Evolutionary conservation across 805 yeast species (phyloP).

Genomic region (Barnettozyma pratensis): DNA sequence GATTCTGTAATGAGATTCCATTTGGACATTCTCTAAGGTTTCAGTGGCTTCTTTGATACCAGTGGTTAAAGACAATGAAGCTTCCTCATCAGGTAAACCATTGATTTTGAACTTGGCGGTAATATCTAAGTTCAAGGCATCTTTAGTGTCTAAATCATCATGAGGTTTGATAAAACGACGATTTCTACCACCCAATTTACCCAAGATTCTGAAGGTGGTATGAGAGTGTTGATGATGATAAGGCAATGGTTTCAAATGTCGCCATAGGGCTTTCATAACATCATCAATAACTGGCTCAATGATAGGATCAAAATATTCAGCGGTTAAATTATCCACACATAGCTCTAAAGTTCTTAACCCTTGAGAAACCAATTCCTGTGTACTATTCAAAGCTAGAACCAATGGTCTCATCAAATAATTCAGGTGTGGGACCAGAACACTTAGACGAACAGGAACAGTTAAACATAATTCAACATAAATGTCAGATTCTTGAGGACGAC

Average conservation of each 20-base stretch:
- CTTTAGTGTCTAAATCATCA: slow-evolving; percentile 50
- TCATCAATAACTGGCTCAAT: slow-evolving; percentile 95
- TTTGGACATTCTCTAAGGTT: slow-evolving; percentile 59
- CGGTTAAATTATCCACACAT: slow-evolving; percentile 93
- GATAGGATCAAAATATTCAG: slow-evolving; percentile 95
- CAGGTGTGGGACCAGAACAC: slow-evolving; percentile 90
- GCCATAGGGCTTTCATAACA: slow-evolving; percentile 90
- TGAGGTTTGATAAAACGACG: slow-evolving; percentile 80
- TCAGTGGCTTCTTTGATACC: slow-evolving; percentile 76
- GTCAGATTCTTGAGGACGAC: slow-evolving; percentile 87
- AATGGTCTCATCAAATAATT: slow-evolving; percentile 86
- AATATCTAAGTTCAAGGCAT: slow-evolving; percentile 59
- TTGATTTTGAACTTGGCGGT: slow-evolving; percentile 65
- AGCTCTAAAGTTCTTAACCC: slow-evolving; percentile 92
- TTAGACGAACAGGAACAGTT: slow-evolving; percentile 91
- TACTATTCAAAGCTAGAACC: slow-evolving; percentile 83
- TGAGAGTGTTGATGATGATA: slow-evolving; percentile 94
- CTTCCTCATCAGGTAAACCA: slow-evolving; percentile 50
- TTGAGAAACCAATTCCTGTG: slow-evolving; percentile 88
- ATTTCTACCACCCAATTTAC: slow-evolving; percentile 95
- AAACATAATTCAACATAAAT: slow-evolving; percentile 91
- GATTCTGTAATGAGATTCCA: slow-evolving; percentile 58
- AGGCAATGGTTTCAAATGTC: slow-evolving; percentile 85
- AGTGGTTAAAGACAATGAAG: slow-evolving; percentile 76
- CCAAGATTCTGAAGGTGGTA: slow-evolving; percentile 86